These are phyloP conservation scores for Boletus semigastroideus DNA, from an alignment of 1,284 basidiomycete genomes.

Conservation along the genomic window DNA sequence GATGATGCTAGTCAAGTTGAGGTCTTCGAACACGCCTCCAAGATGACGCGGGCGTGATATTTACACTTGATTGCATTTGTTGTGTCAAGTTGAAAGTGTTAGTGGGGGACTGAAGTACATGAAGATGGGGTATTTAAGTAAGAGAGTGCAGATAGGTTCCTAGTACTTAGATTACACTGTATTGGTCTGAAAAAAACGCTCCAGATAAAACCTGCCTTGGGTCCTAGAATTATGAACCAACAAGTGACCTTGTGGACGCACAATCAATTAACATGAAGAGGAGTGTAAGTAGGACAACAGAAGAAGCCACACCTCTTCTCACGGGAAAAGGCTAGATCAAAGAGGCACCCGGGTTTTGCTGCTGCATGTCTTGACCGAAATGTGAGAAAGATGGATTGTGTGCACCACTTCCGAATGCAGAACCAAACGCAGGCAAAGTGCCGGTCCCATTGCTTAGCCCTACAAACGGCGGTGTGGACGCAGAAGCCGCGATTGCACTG, in stretches of 20 bases:
- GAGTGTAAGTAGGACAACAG: neutral
- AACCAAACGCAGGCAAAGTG: conserved; percentile 8
- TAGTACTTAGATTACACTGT: conserved; percentile 29
- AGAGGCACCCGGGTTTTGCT: conserved; percentile 36
- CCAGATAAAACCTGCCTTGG: conserved; percentile 4
- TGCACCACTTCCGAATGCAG: conserved; percentile 15
- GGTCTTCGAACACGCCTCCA: conserved; percentile 10
- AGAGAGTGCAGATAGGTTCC: conserved; percentile 14
- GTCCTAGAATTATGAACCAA: conserved; percentile 12
- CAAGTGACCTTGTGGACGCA: neutral
- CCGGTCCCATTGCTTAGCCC: conserved; percentile 11
- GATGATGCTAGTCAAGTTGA: neutral
- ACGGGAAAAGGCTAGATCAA: conserved; percentile 35
- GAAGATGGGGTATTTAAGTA: conserved; percentile 18
- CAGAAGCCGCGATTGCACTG: conserved; percentile 18
- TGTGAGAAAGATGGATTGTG: conserved; percentile 16
- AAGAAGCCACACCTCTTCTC: neutral
- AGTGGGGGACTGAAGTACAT: conserved; percentile 10
- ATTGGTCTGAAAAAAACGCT: conserved; percentile 1
- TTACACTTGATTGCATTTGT: conserved; percentile 14
- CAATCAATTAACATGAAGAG: neutral
- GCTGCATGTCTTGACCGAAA: conserved; percentile 30
- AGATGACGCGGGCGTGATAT: conserved; percentile 21
- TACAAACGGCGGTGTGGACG: conserved; percentile 28
- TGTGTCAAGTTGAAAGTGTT: conserved; percentile 2